Base-by-base conservation (phyloP, 768 basidiomycete species). In the Kwoniella sp. region DNA sequence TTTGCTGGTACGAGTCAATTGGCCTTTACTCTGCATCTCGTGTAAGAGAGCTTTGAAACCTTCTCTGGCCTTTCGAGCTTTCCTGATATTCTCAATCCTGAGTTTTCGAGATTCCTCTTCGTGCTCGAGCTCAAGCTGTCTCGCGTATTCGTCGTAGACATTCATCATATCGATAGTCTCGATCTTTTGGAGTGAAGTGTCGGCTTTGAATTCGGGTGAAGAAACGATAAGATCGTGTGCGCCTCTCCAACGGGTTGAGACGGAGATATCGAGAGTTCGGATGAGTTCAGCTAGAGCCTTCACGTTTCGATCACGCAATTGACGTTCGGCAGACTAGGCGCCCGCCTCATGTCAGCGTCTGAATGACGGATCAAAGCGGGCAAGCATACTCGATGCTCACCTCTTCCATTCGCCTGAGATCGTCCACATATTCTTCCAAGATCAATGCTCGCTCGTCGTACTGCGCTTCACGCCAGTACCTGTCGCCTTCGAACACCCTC, bases 121-220 rank as follows among this genome's bases (percentile, higher is more conserved):
- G 68, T 91, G 91, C 76, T 95, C 93, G 57, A 90, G 85, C 80
- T 97, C 92, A 33, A 91, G 86, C 17, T 92, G 87, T 60, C 89
- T 86, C 63, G 91, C 90, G 76, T 94, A 94, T 77, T 94, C 92
- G 78, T 99, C 96, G 70, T 93, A 98, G 0, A 92, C 90, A 37
- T 90, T 85, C 24, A 99, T 83, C 63, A 98, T 90, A 74, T 98
- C 96, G 37, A 98, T 83, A 1, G 89, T 89, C 12, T 95, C 95
- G 46, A 97, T 84, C 72, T 85, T 87, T 67, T 86, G 88, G 54
- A 99, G 82, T 65, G 92, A 90, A 0, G 83, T 70, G 71, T 98
- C 92, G 26, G 81, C 79, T 49, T 84, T 85, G 88, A 90, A 99
- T 50, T 89, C 88, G 0, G 87, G 85, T 1, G 91, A 90, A 21